phyloP scores from a whole-genome alignment of 169 alveolate genomes.

The Theileria annulata region DNA sequence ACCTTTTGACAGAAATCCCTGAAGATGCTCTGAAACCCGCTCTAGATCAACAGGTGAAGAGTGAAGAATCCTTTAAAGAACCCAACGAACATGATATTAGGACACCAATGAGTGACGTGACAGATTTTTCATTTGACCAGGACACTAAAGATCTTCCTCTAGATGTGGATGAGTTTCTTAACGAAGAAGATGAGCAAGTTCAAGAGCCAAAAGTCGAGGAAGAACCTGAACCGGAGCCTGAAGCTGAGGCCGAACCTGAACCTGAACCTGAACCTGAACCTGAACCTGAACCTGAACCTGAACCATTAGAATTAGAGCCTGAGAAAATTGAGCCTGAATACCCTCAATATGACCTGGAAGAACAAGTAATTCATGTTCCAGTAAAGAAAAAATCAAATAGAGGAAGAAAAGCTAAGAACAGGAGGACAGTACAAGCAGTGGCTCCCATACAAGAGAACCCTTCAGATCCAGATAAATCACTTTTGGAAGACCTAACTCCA shows the following conservation, averaged over 20 bases:
- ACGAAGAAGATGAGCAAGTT: not conserved
- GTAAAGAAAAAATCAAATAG: slow-evolving; percentile 8
- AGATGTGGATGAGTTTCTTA: slow-evolving; percentile 4
- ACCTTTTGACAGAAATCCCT: not conserved
- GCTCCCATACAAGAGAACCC: not conserved
- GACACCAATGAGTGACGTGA: not conserved
- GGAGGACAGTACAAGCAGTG: not conserved
- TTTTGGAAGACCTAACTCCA: slow-evolving; percentile 6
- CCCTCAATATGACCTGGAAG: not conserved
- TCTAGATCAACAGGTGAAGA: not conserved
- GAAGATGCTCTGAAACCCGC: not conserved
- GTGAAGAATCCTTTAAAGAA: not conserved
- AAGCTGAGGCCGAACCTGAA: not conserved
- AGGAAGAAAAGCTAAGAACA: slow-evolving; percentile 17
- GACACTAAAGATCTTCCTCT: slow-evolving; percentile 5
- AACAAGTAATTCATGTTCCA: not conserved
- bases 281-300: not conserved
- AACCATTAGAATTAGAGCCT: not conserved
- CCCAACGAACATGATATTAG: not conserved
- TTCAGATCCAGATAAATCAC: slow-evolving; percentile 1
- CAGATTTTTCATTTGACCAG: not conserved
- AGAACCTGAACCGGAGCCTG: not conserved
- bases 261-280: not conserved
- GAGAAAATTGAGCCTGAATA: not conserved
- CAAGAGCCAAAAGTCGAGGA: not conserved